Evolutionary conservation across 2,329 filamentous ascomycete genomes (phyloP).

Genomic region (Erysiphe pulchra): DNA sequence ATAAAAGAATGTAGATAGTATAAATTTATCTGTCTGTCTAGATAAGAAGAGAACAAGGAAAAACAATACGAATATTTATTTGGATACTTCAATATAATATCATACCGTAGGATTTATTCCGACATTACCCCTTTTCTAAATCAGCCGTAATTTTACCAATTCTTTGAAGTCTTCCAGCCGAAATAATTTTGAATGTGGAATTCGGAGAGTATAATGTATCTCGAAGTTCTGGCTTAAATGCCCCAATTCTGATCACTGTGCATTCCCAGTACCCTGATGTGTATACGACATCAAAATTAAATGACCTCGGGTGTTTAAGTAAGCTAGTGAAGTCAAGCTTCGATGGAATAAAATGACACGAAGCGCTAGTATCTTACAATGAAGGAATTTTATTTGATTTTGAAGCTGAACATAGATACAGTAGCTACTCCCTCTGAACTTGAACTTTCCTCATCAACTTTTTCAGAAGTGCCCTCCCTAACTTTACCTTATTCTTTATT

Average conservation of each 20-base stretch:
- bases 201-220: neutral
- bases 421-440: neutral
- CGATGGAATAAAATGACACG: neutral
- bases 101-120: too few relatives aligned
- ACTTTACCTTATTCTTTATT: too few relatives aligned
- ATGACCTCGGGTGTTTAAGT: neutral
- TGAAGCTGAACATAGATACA: neutral
- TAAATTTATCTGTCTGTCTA: too few relatives aligned
- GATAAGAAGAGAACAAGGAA: too few relatives aligned
- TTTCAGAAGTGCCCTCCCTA: too few relatives aligned
- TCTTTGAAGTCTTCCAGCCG: neutral
- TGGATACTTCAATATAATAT: too few relatives aligned
- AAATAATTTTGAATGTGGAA: neutral
- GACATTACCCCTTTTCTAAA: neutral
- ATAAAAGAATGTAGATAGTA: too few relatives aligned
- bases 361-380: neutral
- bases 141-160: neutral
- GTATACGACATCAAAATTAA: neutral
- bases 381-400: neutral
- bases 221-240: neutral
- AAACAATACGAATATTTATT: too few relatives aligned
- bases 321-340: neutral
- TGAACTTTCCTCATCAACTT: too few relatives aligned
- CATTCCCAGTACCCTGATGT: neutral
- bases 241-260: neutral